phyloP scores from a whole-genome alignment of 805 yeast species.

The Candida maltosa region DNA sequence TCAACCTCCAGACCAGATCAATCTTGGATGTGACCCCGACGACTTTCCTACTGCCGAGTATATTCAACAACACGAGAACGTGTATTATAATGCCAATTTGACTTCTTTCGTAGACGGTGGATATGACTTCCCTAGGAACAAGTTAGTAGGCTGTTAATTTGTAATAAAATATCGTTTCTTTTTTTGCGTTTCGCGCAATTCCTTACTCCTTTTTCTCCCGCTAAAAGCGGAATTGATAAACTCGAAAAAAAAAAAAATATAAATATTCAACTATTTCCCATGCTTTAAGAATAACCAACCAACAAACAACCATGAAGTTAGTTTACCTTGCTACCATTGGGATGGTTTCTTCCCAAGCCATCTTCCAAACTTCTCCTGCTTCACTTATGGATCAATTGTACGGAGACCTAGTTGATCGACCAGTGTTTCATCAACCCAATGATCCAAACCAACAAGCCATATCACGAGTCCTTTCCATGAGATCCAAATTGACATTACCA shows the following conservation, averaged over 20 bases:
- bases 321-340: not conserved
- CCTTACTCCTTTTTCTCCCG: too few relatives aligned
- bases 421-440: too few relatives aligned
- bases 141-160: slow-evolving; percentile 21
- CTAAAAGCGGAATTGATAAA: too few relatives aligned
- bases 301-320: too few relatives aligned
- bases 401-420: slow-evolving; percentile 25
- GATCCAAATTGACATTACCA: slow-evolving; percentile 28
- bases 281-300: too few relatives aligned
- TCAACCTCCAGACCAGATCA: slow-evolving; percentile 66
- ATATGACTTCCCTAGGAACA: slow-evolving; percentile 43
- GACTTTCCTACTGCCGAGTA: slow-evolving; percentile 85
- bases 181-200: not conserved
- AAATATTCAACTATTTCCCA: too few relatives aligned
- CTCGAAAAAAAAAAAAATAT: too few relatives aligned
- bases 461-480: too few relatives aligned
- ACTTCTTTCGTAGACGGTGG: slow-evolving; percentile 81
- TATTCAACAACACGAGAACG: slow-evolving; percentile 64
- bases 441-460: too few relatives aligned
- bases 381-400: slow-evolving; percentile 21
- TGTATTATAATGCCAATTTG: slow-evolving; percentile 64
- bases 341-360: slow-evolving; percentile 1
- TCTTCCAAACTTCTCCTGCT: not conserved
- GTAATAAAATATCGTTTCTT: too few relatives aligned
- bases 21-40: slow-evolving; percentile 80